A percentile compares a stretch with the other conserved stretches of the same genome.
These are phyloP conservation scores for Pulveroboletus sp. DNA, from an alignment of 768 basidiomycete genomes.

Conservation along the genomic window DNA sequence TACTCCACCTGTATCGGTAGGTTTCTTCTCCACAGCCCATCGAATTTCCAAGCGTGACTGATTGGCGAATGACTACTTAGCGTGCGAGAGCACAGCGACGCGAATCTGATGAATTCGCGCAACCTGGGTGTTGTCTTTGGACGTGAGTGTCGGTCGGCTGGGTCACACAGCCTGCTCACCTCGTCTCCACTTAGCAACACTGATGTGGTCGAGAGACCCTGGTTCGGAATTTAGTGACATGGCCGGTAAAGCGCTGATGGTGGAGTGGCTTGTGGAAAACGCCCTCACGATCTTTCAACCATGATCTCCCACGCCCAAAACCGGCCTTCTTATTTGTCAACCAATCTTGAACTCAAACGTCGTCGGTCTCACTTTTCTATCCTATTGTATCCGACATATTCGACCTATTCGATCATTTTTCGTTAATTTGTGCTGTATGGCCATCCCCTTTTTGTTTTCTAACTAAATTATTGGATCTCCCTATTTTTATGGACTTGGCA, in stretches of 20 bases:
- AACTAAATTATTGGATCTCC: constrained; percentile 20
- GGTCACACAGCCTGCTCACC: background rate
- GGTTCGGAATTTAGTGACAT: constrained; percentile 94
- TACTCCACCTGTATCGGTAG: constrained; percentile 85
- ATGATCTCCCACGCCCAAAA: background rate
- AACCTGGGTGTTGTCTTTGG: constrained; percentile 98
- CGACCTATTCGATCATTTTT: constrained; percentile 5
- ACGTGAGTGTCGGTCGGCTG: constrained; percentile 52
- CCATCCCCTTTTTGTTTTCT: background rate
- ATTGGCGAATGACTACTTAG: constrained; percentile 23
- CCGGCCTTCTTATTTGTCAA: background rate
- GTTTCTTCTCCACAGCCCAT: constrained; percentile 12
- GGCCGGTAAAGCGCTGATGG: constrained; percentile 89
- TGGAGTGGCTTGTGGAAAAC: constrained; percentile 95
- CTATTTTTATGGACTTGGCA: constrained; percentile 6
- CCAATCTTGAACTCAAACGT: background rate
- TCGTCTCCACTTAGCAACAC: constrained; percentile 57
- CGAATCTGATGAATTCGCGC: constrained; percentile 90
- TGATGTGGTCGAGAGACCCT: constrained; percentile 86
- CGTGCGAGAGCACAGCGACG: constrained; percentile 60
- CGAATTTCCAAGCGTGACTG: background rate
- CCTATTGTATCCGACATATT: constrained; percentile 27
- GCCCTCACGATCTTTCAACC: constrained; percentile 50
- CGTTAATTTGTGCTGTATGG: constrained; percentile 8
- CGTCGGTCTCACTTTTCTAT: constrained; percentile 3